Evolutionary conservation across 2,329 filamentous ascomycete genomes (phyloP).

Genomic region (Alternaria infectoria): DNA sequence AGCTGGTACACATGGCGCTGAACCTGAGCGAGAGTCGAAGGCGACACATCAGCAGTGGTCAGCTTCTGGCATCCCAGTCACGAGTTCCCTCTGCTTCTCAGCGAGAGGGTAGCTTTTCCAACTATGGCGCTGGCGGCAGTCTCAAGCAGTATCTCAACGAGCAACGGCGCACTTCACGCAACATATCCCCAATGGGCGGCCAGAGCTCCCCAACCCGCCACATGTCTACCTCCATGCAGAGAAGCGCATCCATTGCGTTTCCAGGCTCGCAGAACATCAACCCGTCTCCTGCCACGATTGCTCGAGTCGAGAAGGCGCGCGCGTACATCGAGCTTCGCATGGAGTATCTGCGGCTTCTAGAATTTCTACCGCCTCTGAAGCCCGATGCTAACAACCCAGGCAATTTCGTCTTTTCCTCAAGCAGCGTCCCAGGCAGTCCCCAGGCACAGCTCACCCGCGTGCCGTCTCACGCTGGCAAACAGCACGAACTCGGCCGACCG

Average conservation of each 20-base stretch:
- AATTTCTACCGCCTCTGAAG: slow-evolving; percentile 76
- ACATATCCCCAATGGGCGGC: slow-evolving; percentile 63
- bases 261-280: slow-evolving; percentile 57
- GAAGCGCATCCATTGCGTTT: slow-evolving; percentile 32
- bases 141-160: slow-evolving; percentile 74
- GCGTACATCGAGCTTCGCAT: slow-evolving; percentile 84
- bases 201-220: slow-evolving; percentile 41
- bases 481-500: slow-evolving; percentile 64
- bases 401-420: slow-evolving; percentile 49
- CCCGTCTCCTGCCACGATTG: slow-evolving; percentile 80
- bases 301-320: slow-evolving; percentile 82
- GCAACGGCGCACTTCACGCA: slow-evolving; percentile 68
- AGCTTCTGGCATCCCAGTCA: slow-evolving; percentile 59
- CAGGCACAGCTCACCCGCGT: slow-evolving; percentile 49
- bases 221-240: slow-evolving; percentile 34
- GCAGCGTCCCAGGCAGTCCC: slow-evolving; percentile 50
- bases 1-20: slow-evolving; percentile 92
- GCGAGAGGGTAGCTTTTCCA: slow-evolving; percentile 48
- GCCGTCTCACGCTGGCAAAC: slow-evolving; percentile 45
- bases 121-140: slow-evolving; percentile 60
- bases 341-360: slow-evolving; percentile 82
- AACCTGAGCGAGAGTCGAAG: slow-evolving; percentile 83
- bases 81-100: slow-evolving; percentile 53
- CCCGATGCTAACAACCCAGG: slow-evolving; percentile 50
- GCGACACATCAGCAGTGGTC: slow-evolving; percentile 64